These are phyloP conservation scores for Fusarium fujikuroi DNA, from an alignment of 2,329 filamentous ascomycete genomes.

Conservation along the genomic window DNA sequence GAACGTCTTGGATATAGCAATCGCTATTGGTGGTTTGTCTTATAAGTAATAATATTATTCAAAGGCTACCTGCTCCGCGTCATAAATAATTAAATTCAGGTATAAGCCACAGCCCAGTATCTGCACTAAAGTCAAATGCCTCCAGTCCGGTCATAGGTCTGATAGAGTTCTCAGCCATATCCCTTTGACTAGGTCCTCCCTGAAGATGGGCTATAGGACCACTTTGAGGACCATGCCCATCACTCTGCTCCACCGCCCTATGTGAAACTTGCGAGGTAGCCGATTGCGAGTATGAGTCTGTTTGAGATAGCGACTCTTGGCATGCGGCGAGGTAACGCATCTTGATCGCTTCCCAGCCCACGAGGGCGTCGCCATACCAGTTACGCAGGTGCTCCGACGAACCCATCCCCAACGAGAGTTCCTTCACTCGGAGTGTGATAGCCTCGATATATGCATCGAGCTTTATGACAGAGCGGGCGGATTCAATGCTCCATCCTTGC, in stretches of 20 bases:
- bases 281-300: not conserved
- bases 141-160: not conserved
- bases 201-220: not conserved
- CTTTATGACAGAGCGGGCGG: not conserved
- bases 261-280: not conserved
- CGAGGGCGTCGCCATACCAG: not conserved
- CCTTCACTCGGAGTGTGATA: not conserved
- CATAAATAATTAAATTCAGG: not conserved
- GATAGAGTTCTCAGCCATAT: not conserved
- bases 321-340: not conserved
- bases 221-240: not conserved
- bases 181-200: not conserved
- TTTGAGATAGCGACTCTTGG: not conserved
- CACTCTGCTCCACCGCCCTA: not conserved
- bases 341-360: not conserved
- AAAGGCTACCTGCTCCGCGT: rapidly evolving
- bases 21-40: no score
- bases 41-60: no score
- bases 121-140: not conserved
- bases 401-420: not conserved
- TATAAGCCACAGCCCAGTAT: not conserved
- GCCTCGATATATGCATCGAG: not conserved
- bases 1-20: no score
- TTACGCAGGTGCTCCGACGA: not conserved
- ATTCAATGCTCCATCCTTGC: not conserved